These are phyloP conservation scores for Cajanus cajan DNA, from an alignment of 306 rosid genomes.

Conservation along the genomic window DNA sequence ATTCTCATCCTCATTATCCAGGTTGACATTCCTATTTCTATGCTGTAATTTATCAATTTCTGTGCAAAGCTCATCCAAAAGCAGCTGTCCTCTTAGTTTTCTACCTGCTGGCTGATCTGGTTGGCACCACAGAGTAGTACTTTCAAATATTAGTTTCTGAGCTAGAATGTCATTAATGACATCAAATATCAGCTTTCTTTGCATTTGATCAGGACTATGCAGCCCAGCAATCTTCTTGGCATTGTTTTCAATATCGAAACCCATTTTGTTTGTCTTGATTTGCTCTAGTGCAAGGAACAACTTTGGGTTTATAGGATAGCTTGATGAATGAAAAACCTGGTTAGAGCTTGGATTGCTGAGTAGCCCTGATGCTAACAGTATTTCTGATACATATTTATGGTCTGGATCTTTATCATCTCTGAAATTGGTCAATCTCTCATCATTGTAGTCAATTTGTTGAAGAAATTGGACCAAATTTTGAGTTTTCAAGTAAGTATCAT, in stretches of 20 bases:
- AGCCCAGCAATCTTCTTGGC: neutral
- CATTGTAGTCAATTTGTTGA: slow-evolving; percentile 35
- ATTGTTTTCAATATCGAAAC: slow-evolving; percentile 28
- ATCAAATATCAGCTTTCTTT: slow-evolving; percentile 76
- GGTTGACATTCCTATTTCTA: slow-evolving; percentile 34
- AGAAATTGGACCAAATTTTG: slow-evolving; percentile 47
- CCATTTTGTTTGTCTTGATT: slow-evolving; percentile 36
- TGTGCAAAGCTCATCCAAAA: slow-evolving; percentile 60
- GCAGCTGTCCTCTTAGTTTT: slow-evolving; percentile 46
- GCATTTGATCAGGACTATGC: slow-evolving; percentile 34
- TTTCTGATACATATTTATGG: slow-evolving; percentile 73
- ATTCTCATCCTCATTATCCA: slow-evolving; percentile 48
- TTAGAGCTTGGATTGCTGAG: slow-evolving; percentile 44
- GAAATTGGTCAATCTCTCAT: slow-evolving; percentile 36
- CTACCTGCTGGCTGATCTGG: slow-evolving; percentile 40
- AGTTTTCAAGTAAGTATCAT: slow-evolving; percentile 38
- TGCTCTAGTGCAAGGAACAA: slow-evolving; percentile 73
- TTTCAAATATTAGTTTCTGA: slow-evolving; percentile 46
- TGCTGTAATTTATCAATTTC: slow-evolving; percentile 61
- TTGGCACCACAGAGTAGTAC: slow-evolving; percentile 44
- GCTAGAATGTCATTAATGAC: slow-evolving; percentile 62
- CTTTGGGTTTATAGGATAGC: slow-evolving; percentile 48
- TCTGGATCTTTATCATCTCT: slow-evolving; percentile 50
- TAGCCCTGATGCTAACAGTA: slow-evolving; percentile 63
- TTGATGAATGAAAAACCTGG: slow-evolving; percentile 42